Evolutionary conservation across 306 rosid species (phyloP), one percentile per base, ranked within the genome.

Genomic region (Lablab purpureus): DNA sequence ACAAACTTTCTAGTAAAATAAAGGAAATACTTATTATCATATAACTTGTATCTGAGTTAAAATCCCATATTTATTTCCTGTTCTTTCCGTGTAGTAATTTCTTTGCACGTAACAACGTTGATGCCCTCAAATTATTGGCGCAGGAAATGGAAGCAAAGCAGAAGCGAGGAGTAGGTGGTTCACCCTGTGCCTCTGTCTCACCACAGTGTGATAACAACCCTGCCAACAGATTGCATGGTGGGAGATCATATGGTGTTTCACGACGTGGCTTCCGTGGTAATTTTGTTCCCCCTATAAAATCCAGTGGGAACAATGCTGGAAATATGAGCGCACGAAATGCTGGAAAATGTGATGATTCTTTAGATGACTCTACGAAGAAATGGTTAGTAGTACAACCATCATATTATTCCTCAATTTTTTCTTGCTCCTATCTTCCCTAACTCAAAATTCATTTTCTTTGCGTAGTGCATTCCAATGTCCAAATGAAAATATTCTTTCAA

Each of bases 231-330:
- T 84, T 80, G 30, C 90, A 83, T 80, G 87, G 89, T 63, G 87
- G 87, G 83, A 86, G 91, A 85, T 88, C 99, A 54, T 91, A 95
- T 83, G 92, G 97, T 50, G 75, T 84, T 87, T 82, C 94, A 54
- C 97, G 94, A 50, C 93, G 96, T 49, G 92, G 95, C 28, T 54
- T 83, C 81, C 97, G 92, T 46, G 94, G 98, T 78, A 88, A 87
- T 90, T 95, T 93, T 89, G 88, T 95, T 45, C 99, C 99, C 60
- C 99, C 99, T 14, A 81, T 95, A 66, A 93, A 83, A 87, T 90
- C 93, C 63, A 93, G 79, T 69, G 96, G 95, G 73, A 84, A 84
- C 22, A 80, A 73, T 74, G 75, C 76, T 43, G 98, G 93, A 79
- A 90, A 90, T 87, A 27, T 72, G 73, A 87, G 90, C 56, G 84